Percentiles rank a stretch among this genome's conserved stretches.
These are phyloP conservation scores for Tuber magnatum DNA, from an alignment of 495 filamentous ascomycete genomes.

Conservation along the genomic window DNA sequence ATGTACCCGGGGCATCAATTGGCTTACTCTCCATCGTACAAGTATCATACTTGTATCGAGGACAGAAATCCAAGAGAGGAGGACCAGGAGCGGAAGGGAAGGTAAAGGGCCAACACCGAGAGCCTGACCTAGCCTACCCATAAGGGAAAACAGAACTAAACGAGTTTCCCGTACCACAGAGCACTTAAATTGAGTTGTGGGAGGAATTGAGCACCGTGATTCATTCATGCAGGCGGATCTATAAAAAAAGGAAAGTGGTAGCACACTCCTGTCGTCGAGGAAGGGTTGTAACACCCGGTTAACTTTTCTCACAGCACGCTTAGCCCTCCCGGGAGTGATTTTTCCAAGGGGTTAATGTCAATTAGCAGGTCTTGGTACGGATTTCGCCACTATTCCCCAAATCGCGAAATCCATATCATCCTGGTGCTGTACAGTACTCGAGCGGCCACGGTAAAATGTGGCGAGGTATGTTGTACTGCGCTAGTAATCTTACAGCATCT, in stretches of 20 bases:
- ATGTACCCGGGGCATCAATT: conserved; percentile 4
- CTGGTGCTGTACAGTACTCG: neutral
- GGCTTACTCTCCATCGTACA: neutral
- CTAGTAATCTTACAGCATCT: neutral
- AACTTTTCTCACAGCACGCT: neutral
- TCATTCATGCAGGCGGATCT: conserved; percentile 14
- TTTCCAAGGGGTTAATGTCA: neutral
- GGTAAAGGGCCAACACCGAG: neutral
- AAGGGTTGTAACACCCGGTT: neutral
- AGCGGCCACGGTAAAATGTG: neutral
- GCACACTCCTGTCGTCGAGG: neutral
- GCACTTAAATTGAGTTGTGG: conserved; percentile 1
- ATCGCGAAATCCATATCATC: neutral
- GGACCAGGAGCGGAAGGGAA: neutral
- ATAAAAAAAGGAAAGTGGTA: conserved; percentile 12
- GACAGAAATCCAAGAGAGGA: neutral
- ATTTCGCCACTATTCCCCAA: neutral
- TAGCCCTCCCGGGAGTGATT: neutral
- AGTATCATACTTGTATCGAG: too few relatives aligned
- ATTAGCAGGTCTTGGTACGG: neutral
- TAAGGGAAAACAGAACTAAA: conserved; percentile 9
- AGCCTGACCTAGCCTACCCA: neutral
- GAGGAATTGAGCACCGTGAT: neutral
- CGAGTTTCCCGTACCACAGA: conserved; percentile 11
- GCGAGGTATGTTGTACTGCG: neutral